A percentile compares a stretch with the other conserved stretches of the same genome.
Evolutionary conservation across 139 green algal species (phyloP).

Genomic region (Pseudopediastrum boryanum): DNA sequence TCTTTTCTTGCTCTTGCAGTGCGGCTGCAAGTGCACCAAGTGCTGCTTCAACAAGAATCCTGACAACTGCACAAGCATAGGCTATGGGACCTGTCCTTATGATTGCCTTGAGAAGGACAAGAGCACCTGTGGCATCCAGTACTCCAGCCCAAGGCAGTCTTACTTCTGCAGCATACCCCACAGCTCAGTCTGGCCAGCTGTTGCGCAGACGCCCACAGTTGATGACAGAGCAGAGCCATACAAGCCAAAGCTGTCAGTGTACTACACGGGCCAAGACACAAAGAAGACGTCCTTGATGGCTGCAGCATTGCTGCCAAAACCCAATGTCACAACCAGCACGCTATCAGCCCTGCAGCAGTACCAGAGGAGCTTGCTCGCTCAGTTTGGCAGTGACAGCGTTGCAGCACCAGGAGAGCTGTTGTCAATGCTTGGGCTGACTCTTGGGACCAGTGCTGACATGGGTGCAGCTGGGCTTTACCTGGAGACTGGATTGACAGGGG

Average conservation of each 20-base stretch:
- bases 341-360: slow-evolving; percentile 16
- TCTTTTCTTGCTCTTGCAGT: slow-evolving; percentile 40
- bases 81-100: slow-evolving; percentile 23
- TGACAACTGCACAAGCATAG: slow-evolving; percentile 21
- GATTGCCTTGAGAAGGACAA: slow-evolving; percentile 49
- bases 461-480: slow-evolving; percentile 34
- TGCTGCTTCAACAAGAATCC: slow-evolving; percentile 55
- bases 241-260: slow-evolving; percentile 19
- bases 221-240: slow-evolving; percentile 40
- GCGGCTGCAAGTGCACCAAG: slow-evolving; percentile 67
- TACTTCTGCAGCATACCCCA: slow-evolving; percentile 55
- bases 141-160: slow-evolving; percentile 43
- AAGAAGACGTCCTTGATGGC: not conserved
- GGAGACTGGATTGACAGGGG: slow-evolving; percentile 46
- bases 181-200: slow-evolving; percentile 61
- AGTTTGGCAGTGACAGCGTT: not conserved
- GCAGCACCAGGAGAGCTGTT: slow-evolving; percentile 34
- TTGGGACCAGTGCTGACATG: slow-evolving; percentile 43
- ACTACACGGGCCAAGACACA: slow-evolving; percentile 47
- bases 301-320: slow-evolving; percentile 27
- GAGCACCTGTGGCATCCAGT: slow-evolving; percentile 60
- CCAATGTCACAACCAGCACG: not conserved
- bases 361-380: slow-evolving; percentile 2
- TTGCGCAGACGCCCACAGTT: slow-evolving; percentile 40
- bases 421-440: slow-evolving; percentile 38